phyloP scores from a whole-genome alignment of 805 yeast genomes.

The Starmerella bombi region DNA sequence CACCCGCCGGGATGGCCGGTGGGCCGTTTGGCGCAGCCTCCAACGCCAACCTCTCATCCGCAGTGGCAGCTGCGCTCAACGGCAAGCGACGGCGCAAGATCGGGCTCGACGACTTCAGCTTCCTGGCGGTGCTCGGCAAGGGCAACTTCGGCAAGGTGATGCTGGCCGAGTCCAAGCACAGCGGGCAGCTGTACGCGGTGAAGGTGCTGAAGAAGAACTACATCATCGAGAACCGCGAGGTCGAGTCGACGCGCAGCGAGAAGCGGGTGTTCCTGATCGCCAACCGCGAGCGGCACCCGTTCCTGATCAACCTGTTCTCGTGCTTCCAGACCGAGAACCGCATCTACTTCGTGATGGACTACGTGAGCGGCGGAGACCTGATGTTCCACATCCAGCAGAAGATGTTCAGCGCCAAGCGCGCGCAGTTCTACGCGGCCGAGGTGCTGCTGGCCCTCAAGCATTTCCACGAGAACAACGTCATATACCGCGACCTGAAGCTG shows the following conservation, averaged over 20 bases:
- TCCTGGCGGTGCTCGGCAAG: constrained; percentile 89
- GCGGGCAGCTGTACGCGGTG: constrained; percentile 76
- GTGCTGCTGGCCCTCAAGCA: constrained; percentile 81
- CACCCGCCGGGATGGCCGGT: not conserved
- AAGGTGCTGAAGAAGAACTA: constrained; percentile 93
- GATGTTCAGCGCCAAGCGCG: constrained; percentile 75
- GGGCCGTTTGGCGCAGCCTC: not conserved
- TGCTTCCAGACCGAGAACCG: constrained; percentile 97
- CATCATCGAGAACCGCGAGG: constrained; percentile 89
- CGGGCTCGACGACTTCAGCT: constrained; percentile 89
- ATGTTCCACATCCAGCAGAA: constrained; percentile 99
- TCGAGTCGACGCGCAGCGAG: constrained; percentile 87
- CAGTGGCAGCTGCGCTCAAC: not conserved
- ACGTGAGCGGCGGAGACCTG: constrained; percentile 92
- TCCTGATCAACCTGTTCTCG: constrained; percentile 76
- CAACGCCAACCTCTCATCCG: not conserved
- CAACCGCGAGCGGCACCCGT: constrained; percentile 83
- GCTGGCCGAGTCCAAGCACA: constrained; percentile 85
- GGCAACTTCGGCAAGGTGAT: constrained; percentile 98
- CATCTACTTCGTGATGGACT: constrained; percentile 96
- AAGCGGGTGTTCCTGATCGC: constrained; percentile 78
- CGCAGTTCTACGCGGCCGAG: constrained; percentile 96
- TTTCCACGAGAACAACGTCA: constrained; percentile 90
- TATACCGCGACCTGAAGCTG: constrained; percentile 89
- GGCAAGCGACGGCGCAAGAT: constrained; percentile 28